Evolutionary conservation across 208 protist genomes (phyloP).

Genomic region (Wallacemonas sp.): DNA sequence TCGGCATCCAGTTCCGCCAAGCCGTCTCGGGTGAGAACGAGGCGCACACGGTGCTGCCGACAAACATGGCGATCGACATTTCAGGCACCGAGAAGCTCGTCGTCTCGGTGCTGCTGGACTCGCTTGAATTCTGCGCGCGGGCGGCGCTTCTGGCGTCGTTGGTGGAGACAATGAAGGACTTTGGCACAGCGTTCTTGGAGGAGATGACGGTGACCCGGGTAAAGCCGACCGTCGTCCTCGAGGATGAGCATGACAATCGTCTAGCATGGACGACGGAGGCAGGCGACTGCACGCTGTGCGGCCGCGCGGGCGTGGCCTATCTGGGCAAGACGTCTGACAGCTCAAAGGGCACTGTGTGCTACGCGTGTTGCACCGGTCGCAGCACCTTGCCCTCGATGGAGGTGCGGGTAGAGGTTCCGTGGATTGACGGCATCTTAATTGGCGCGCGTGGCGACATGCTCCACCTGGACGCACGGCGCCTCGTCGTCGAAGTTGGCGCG

Average conservation of each 20-base stretch:
- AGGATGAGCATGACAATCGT: conserved; percentile 39
- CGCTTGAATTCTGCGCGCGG: conserved; percentile 61
- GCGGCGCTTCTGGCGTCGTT: conserved; percentile 61
- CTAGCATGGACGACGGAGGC: conserved; percentile 34
- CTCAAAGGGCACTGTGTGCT: conserved; percentile 60
- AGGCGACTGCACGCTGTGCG: conserved; percentile 69
- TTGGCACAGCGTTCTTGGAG: conserved; percentile 56
- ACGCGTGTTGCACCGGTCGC: conserved; percentile 78
- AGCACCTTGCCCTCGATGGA: conserved; percentile 52
- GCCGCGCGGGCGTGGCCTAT: conserved; percentile 21
- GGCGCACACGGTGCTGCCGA: conserved; percentile 61
- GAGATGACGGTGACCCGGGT: conserved; percentile 43
- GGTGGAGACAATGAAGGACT: conserved; percentile 67
- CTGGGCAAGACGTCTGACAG: conserved; percentile 21
- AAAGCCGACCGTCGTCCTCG: conserved; percentile 51
- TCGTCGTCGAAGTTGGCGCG: conserved; percentile 38
- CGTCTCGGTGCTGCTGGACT: conserved; percentile 39
- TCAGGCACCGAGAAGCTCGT: conserved; percentile 67
- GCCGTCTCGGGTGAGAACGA: conserved; percentile 64
- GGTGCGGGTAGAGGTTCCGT: conserved; percentile 56
- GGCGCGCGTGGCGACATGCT: conserved; percentile 52
- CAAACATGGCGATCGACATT: conserved; percentile 45
- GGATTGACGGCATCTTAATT: conserved; percentile 63
- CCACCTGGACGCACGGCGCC: conserved; percentile 40
- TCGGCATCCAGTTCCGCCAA: conserved; percentile 37